Conservation (phyloP, 108 stramenopile genomes). For the Cyclotella atomus region DNA sequence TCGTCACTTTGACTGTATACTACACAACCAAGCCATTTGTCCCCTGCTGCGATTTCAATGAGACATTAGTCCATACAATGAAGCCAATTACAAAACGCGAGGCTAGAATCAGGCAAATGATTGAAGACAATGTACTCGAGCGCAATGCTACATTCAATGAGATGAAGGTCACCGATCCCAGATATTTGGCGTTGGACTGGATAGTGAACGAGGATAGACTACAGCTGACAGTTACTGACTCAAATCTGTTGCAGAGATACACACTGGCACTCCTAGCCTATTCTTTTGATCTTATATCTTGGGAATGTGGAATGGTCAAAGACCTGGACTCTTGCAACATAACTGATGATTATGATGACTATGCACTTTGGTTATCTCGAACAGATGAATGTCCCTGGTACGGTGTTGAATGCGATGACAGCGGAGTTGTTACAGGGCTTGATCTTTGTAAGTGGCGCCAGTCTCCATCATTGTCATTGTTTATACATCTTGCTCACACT, state of each 20-base stretch:
- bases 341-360: constrained; percentile 8
- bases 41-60: background rate
- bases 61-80: too few species aligned
- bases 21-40: background rate
- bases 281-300: constrained; percentile 18
- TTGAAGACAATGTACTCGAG: constrained; percentile 26
- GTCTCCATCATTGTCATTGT: too few species aligned
- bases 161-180: constrained; percentile 12
- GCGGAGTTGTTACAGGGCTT: constrained; percentile 45
- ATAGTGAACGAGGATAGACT: constrained; percentile 17
- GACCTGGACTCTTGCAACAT: background rate
- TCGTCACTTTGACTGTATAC: background rate
- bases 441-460: background rate
- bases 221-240: constrained; percentile 4
- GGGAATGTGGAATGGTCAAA: background rate
- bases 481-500: too few species aligned
- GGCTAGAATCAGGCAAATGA: constrained; percentile 38
- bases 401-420: constrained; percentile 61
- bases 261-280: constrained; percentile 23
- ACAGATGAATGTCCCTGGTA: constrained; percentile 60
- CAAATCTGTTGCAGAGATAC: constrained; percentile 28
- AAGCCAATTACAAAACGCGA: constrained; percentile 42
- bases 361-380: constrained; percentile 44
- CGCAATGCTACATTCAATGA: constrained; percentile 24
- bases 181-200: constrained; percentile 32